A percentile compares a stretch with the other conserved stretches of the same genome.
Conservation (phyloP, 1,284 basidiomycete species). For the Microbotryum lychnidis-dioicae region DNA sequence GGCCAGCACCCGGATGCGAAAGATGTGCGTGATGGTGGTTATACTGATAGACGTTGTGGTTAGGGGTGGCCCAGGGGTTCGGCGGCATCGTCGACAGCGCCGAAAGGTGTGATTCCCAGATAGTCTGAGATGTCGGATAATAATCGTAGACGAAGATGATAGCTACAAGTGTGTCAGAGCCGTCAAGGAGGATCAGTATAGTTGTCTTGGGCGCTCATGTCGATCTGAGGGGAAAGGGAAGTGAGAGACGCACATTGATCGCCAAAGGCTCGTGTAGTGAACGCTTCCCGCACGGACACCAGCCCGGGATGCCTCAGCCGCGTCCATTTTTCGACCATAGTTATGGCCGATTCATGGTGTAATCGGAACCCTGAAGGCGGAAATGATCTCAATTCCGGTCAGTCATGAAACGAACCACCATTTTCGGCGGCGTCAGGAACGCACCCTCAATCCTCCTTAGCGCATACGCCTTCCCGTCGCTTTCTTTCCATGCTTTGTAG, state of each 20-base stretch:
- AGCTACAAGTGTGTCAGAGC: slow-evolving; percentile 47
- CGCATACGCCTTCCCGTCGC: slow-evolving; percentile 70
- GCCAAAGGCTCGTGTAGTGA: slow-evolving; percentile 86
- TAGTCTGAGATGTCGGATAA: slow-evolving; percentile 73
- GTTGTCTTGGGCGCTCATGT: background rate
- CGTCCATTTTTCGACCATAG: slow-evolving; percentile 78
- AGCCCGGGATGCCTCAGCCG: slow-evolving; percentile 79
- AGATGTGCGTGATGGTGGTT: slow-evolving; percentile 6
- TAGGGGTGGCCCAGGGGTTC: slow-evolving; percentile 36
- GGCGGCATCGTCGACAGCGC: slow-evolving; percentile 41
- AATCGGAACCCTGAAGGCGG: slow-evolving; percentile 63
- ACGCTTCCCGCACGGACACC: slow-evolving; percentile 79
- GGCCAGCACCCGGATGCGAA: background rate
- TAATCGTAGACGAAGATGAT: slow-evolving; percentile 90
- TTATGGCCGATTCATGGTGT: slow-evolving; percentile 70
- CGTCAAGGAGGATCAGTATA: slow-evolving; percentile 6
- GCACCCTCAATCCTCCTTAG: slow-evolving; percentile 78
- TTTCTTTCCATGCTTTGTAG: slow-evolving; percentile 70
- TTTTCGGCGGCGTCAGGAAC: slow-evolving; percentile 36
- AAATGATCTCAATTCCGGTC: too few relatives aligned
- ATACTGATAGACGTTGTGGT: slow-evolving; percentile 7
- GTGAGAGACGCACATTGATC: slow-evolving; percentile 65
- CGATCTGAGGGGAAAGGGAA: background rate
- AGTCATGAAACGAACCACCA: too few relatives aligned
- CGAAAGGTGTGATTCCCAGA: slow-evolving; percentile 59